Base-by-base conservation (phyloP, 306 rosid genomes). In the Prosopis cineraria region DNA sequence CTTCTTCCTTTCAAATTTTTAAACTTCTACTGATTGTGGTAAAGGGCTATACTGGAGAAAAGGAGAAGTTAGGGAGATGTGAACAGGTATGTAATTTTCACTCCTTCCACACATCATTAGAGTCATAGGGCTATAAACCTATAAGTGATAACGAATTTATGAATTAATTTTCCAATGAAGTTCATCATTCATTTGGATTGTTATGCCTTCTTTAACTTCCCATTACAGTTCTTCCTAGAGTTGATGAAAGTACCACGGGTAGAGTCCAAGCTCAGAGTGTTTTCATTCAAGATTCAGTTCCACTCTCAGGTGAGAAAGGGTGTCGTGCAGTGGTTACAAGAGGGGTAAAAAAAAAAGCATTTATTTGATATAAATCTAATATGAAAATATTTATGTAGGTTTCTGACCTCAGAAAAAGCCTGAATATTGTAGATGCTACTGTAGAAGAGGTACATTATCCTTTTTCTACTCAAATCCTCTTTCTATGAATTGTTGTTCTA, bases 231-330 rank as follows among this genome's bases (percentile, higher is more conserved):
- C 81, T 85, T 94, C 84, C 74, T 89, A 62, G 88, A 79, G 76
- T 82, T 85, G 82, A 85, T 94, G 93, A 83, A 94, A 88, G 96
- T 94, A 72, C 96, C 98, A 41, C 91, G 97, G 63, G 96, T 84
- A 71, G 98, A 94, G 87, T 81, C 88, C 74, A 94, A 94, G 84
- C 98, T 94, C 47, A 84, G 92, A 87, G 97, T 94, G 52, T 90
- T 90, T 77, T 87, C 86, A 36, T 94, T 94, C 90, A 94, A 89
- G 89, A 90, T 90, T 75, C 97, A 89, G 77, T 94, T 94, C 86
- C 69, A 56, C 36, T 84, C 91, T 75, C 98, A 94, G 98, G 98
- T 94, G 72, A 68, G 13, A 25, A 73, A 72, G n/a, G 41, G 7
- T 56, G 19, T 43, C 65, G 50, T 45, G 50, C 59, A 33, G 52